A percentile compares a stretch with the other conserved stretches of the same genome.
phyloP scores from a whole-genome alignment of 306 rosid species.

The Malus fusca region DNA sequence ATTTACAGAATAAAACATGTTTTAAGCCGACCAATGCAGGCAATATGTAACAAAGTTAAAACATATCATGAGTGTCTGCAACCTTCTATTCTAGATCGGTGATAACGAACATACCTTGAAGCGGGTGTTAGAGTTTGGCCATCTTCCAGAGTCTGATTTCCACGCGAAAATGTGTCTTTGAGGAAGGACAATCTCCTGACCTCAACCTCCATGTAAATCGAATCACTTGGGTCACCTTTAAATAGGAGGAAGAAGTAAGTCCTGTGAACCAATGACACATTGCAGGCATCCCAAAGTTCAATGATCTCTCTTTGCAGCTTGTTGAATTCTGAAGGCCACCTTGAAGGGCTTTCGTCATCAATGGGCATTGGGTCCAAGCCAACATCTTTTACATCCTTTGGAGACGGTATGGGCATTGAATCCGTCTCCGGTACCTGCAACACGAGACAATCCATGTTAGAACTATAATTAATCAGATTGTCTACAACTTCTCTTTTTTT shows the following conservation, averaged over 20 bases:
- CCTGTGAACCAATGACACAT: slow-evolving; percentile 84
- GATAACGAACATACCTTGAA: slow-evolving; percentile 39
- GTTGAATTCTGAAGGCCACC: slow-evolving; percentile 70
- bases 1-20: slow-evolving; percentile 6
- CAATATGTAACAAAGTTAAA: not conserved
- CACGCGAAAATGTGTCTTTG: slow-evolving; percentile 47
- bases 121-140: slow-evolving; percentile 46
- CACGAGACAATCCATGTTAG: slow-evolving; percentile 13
- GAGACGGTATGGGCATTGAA: slow-evolving; percentile 11
- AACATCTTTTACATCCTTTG: slow-evolving; percentile 52
- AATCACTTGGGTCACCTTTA: slow-evolving; percentile 72
- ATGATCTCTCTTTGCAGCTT: slow-evolving; percentile 71
- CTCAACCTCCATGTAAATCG: slow-evolving; percentile 87
- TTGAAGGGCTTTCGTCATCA: slow-evolving; percentile 42
- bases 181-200: slow-evolving; percentile 70
- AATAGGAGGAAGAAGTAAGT: slow-evolving; percentile 87
- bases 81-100: not conserved
- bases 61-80: not conserved
- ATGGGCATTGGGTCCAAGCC: slow-evolving; percentile 66
- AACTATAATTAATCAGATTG: not conserved
- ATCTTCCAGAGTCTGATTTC: slow-evolving; percentile 48
- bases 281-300: slow-evolving; percentile 78
- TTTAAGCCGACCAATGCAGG: not conserved
- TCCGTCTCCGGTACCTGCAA: slow-evolving; percentile 42
- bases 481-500: not conserved